Evolutionary conservation across 768 basidiomycete species (phyloP).

Genomic region (Termitomyces sp.): DNA sequence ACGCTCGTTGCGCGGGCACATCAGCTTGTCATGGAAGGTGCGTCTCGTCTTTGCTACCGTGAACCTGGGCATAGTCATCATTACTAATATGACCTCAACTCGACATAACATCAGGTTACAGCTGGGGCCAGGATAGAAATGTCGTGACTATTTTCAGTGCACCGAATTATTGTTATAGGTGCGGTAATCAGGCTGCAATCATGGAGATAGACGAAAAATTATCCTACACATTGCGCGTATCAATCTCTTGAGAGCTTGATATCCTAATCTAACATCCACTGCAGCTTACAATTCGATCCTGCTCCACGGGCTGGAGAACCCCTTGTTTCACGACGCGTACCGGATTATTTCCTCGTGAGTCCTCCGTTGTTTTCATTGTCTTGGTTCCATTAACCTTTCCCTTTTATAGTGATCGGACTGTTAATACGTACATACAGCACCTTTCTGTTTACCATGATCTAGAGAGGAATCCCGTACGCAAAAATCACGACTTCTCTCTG

Average conservation of each 20-base stretch:
- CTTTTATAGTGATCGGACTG: constrained; percentile 16
- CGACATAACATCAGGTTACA: constrained; percentile 54
- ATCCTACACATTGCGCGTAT: constrained; percentile 86
- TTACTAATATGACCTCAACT: background rate
- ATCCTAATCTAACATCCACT: background rate
- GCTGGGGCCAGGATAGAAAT: constrained; percentile 98
- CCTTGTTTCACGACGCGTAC: constrained; percentile 91
- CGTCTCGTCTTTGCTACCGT: constrained; percentile 18
- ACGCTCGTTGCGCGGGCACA: constrained; percentile 93
- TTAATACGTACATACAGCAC: constrained; percentile 21
- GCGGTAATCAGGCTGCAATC: constrained; percentile 99
- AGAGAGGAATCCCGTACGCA: constrained; percentile 15
- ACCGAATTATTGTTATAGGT: constrained; percentile 99
- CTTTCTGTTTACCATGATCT: constrained; percentile 19
- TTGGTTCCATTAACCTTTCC: background rate
- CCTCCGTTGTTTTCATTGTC: background rate
- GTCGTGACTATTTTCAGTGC: constrained; percentile 99
- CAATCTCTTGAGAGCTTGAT: background rate
- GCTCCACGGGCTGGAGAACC: constrained; percentile 98
- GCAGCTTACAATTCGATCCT: constrained; percentile 98
- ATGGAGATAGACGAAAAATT: constrained; percentile 99
- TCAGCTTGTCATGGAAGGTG: constrained; percentile 96
- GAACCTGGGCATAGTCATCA: background rate
- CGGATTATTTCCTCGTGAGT: constrained; percentile 89
- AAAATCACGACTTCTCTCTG: constrained; percentile 7